Conservation (phyloP, 768 basidiomycete genomes). For the Russula abietina region DNA sequence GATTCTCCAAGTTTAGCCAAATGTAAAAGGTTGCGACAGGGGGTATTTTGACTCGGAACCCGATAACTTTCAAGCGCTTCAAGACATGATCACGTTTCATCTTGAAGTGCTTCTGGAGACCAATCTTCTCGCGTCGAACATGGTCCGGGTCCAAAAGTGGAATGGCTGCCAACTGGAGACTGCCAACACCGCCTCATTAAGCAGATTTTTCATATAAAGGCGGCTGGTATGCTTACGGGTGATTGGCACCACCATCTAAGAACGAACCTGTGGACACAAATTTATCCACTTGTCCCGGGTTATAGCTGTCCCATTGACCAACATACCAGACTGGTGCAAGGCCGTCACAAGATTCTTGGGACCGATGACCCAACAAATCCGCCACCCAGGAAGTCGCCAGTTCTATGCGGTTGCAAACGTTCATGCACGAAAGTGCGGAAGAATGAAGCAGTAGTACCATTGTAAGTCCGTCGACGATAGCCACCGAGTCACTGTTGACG, state of each 20-base stretch:
- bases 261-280: slow-evolving; percentile 54
- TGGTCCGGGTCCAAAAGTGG: slow-evolving; percentile 68
- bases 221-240: slow-evolving; percentile 53
- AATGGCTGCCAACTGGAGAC: slow-evolving; percentile 83
- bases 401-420: slow-evolving; percentile 46
- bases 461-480: slow-evolving; percentile 89
- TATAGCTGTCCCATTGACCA: background rate
- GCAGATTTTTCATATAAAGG: background rate
- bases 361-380: slow-evolving; percentile 89
- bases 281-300: background rate
- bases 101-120: slow-evolving; percentile 88
- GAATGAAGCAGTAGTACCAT: slow-evolving; percentile 46
- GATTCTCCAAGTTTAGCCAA: slow-evolving; percentile 80
- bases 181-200: slow-evolving; percentile 29
- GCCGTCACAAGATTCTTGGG: slow-evolving; percentile 86
- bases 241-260: slow-evolving; percentile 92
- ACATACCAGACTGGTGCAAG: slow-evolving; percentile 76
- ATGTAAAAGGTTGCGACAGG: slow-evolving; percentile 88
- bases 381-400: slow-evolving; percentile 93
- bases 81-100: slow-evolving; percentile 87
- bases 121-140: slow-evolving; percentile 69
- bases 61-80: slow-evolving; percentile 67
- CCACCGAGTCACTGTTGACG: slow-evolving; percentile 77
- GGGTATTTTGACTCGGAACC: slow-evolving; percentile 68
- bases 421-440: background rate